Base-by-base conservation (phyloP, 208 protist species). In the Trypanosoma conorhini region DNA sequence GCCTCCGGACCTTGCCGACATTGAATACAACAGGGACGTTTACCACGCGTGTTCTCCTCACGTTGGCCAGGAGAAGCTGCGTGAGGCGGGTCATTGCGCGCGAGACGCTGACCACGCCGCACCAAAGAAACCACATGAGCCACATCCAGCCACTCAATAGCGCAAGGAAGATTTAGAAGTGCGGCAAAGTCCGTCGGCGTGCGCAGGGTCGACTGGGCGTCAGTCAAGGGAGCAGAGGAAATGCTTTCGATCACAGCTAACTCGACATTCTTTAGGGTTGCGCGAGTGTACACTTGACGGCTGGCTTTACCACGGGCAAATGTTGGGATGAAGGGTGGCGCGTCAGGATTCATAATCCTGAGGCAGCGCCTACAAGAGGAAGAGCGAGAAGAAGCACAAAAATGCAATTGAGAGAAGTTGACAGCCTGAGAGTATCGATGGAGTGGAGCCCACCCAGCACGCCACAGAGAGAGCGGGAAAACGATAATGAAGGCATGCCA, bases 1-100 rank as follows among this genome's bases (percentile, higher is more conserved):
- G 78, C 78, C 48, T 79, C 72, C 21, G 70, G 69, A 9, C 82
- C 83, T 8, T 80, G 70, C 21, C 60, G 62, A 40, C 64, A 72
- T 22, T 66, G 30, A 24, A 7, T 44, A 28, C 64, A 64, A 24
- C 22, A 48, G 5, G 28, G 60, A 48, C 4, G n/a, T 24, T 52
- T 22, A 59, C 24, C 40, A n/a, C 31, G 9, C 21, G 15, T 51
- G 40, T 5, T 63, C 15, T 3, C 57, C 62, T 54, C 17, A 24
- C 19, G 9, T 26, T 54, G 50, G 19, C 12, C 22, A 54, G 5
- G 19, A 13, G 50, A 54, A 28, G 12, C 22, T 9, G 17, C n/a
- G 50, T n/a, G 50, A 54, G 19, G 50, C 4, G 1, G 22, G 22
- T 4, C 42, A 2, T 35, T 22, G 4, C 10, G 12, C 17, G 21